These are phyloP conservation scores for Chytriomyces hyalinus DNA, from an alignment of 192 early-diverging fungal genomes.

Conservation along the genomic window DNA sequence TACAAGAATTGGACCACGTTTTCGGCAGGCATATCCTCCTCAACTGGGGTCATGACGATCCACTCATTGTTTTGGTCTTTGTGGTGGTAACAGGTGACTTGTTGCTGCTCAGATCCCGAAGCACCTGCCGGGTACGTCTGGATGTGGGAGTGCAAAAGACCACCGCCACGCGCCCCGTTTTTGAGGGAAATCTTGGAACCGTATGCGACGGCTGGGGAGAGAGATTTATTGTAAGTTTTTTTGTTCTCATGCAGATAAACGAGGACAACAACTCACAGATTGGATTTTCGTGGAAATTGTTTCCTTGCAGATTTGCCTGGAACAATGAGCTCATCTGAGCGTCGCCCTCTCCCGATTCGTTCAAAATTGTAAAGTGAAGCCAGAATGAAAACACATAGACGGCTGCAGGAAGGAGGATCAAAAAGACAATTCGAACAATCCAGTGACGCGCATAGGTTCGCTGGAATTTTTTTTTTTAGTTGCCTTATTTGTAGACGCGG, in stretches of 20 bases:
- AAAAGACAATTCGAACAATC: slow-evolving; percentile 74
- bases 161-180: slow-evolving; percentile 82
- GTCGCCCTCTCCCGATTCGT: slow-evolving; percentile 82
- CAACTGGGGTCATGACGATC: slow-evolving; percentile 70
- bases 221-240: background rate
- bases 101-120: slow-evolving; percentile 91
- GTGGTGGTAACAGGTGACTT: slow-evolving; percentile 93
- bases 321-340: slow-evolving; percentile 94
- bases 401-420: slow-evolving; percentile 81
- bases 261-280: background rate
- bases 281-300: slow-evolving; percentile 78
- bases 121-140: slow-evolving; percentile 71
- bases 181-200: slow-evolving; percentile 89
- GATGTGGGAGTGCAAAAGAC: slow-evolving; percentile 91
- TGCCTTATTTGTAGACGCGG: slow-evolving; percentile 25
- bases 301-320: slow-evolving; percentile 86
- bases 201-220: slow-evolving; percentile 77
- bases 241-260: slow-evolving; percentile 3
- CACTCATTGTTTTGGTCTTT: slow-evolving; percentile 95
- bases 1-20: slow-evolving; percentile 65
- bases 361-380: slow-evolving; percentile 87
- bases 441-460: slow-evolving; percentile 77
- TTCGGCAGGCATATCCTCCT: slow-evolving; percentile 35
- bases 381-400: slow-evolving; percentile 86
- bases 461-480: slow-evolving; percentile 32